phyloP scores from a whole-genome alignment of 2,329 filamentous ascomycete genomes.

The Alternaria brassicae region DNA sequence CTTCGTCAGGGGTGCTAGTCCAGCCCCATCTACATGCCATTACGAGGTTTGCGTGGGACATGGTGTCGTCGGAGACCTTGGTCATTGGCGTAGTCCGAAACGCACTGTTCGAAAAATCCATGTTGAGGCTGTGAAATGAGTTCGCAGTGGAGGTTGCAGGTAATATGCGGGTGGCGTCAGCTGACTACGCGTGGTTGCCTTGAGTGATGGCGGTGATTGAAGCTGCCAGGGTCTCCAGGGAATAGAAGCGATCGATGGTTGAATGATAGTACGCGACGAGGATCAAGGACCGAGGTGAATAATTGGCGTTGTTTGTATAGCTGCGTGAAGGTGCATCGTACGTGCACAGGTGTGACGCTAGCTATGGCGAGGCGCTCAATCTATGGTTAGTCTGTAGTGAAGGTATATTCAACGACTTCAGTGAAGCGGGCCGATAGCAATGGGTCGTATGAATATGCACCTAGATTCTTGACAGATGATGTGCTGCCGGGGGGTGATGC shows the following conservation, averaged over 20 bases:
- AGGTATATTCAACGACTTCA: conserved; percentile 5
- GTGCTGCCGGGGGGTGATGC: conserved; percentile 25
- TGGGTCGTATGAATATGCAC: conserved; percentile 2
- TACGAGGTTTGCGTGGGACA: conserved; percentile 43
- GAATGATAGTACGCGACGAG: conserved; percentile 8
- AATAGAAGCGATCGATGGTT: conserved; percentile 7
- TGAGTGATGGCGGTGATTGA: conserved; percentile 1
- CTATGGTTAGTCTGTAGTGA: conserved; percentile 3
- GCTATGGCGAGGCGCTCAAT: conserved; percentile 18
- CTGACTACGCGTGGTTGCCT: conserved; percentile 38
- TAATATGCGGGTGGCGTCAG: conserved; percentile 28
- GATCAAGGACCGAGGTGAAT: conserved; percentile 15
- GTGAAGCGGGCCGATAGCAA: conserved; percentile 22
- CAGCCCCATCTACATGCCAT: conserved; percentile 47
- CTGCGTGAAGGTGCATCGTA: conserved; percentile 32
- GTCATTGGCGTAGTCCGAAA: conserved; percentile 26
- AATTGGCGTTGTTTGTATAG: conserved; percentile 24
- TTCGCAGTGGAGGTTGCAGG: conserved; percentile 2
- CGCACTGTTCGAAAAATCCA: conserved; percentile 44
- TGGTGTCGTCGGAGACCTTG: conserved; percentile 41
- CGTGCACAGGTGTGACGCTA: conserved; percentile 35
- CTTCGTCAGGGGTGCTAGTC: conserved; percentile 35
- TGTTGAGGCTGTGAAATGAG: conserved; percentile 13
- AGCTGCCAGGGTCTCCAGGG: background rate
- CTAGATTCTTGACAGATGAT: conserved; percentile 16